phyloP scores from a whole-genome alignment of 2,329 filamentous ascomycete species.

The Claviceps arundinis region DNA sequence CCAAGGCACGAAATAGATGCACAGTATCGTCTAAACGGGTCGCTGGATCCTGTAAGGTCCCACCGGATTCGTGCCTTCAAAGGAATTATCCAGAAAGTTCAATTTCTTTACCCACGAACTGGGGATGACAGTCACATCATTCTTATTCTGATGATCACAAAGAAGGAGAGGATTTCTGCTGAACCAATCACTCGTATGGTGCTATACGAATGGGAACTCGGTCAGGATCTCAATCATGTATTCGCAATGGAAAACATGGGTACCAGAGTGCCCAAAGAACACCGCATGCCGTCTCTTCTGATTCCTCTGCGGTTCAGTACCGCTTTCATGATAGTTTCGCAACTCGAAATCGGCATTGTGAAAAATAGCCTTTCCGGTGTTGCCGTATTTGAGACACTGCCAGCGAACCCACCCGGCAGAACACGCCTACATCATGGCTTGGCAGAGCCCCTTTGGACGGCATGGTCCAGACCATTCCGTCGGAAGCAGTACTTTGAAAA shows the following conservation, averaged over 20 bases:
- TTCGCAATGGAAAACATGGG: conserved; percentile 35
- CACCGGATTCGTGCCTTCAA: conserved; percentile 35
- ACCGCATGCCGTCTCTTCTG: conserved; percentile 52
- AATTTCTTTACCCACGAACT: conserved; percentile 63
- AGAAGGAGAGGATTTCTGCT: conserved; percentile 20
- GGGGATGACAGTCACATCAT: conserved; percentile 59
- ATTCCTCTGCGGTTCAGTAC: conserved; percentile 60
- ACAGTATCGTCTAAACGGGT: conserved; percentile 31
- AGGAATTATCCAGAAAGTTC: conserved; percentile 72
- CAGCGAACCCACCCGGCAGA: conserved; percentile 24
- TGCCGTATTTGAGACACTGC: conserved; percentile 32
- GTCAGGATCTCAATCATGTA: conserved; percentile 31
- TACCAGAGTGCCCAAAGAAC: conserved; percentile 34
- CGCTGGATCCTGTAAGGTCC: conserved; percentile 44
- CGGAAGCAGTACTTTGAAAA: conserved; percentile 45
- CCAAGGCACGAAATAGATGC: conserved; percentile 35
- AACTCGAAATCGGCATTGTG: conserved; percentile 42
- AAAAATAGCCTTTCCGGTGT: conserved; percentile 39
- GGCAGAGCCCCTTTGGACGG: conserved; percentile 55
- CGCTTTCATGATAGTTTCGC: conserved; percentile 56
- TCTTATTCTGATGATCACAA: conserved; percentile 52
- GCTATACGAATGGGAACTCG: conserved; percentile 48
- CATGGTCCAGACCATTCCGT: conserved; percentile 70
- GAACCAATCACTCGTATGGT: conserved; percentile 33
- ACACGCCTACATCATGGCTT: conserved; percentile 34